Conservation (phyloP, 257 asterid genomes). For the Orobanche coerulescens region DNA sequence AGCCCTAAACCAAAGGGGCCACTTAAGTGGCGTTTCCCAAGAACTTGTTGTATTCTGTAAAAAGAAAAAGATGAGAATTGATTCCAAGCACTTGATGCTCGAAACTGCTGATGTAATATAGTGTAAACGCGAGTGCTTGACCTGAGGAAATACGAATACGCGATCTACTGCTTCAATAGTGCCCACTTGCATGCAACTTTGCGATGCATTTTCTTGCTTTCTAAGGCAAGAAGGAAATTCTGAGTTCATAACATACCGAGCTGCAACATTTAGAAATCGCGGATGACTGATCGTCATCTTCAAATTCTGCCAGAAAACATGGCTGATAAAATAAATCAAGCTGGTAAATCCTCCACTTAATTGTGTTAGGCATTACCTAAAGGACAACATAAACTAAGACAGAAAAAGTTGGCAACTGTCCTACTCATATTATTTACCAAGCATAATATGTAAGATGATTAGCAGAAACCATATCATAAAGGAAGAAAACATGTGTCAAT, state of each 20-base stretch:
- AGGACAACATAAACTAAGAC: conserved; percentile 12
- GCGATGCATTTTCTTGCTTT: conserved; percentile 36
- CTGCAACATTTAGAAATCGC: conserved; percentile 66
- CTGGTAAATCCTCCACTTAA: conserved; percentile 10
- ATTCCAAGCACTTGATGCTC: conserved; percentile 13
- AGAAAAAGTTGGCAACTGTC: background rate
- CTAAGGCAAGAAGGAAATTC: conserved; percentile 73
- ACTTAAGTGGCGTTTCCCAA: conserved; percentile 49
- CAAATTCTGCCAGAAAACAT: conserved; percentile 57
- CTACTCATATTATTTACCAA: background rate
- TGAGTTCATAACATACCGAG: conserved; percentile 40
- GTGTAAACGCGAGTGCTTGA: conserved; percentile 23
- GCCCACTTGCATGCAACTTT: conserved; percentile 28
- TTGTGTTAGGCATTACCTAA: conserved; percentile 6
- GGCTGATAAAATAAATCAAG: conserved; percentile 22
- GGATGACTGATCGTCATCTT: conserved; percentile 85
- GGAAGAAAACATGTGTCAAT: background rate
- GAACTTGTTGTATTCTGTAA: conserved; percentile 46
- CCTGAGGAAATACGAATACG: conserved; percentile 72
- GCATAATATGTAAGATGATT: background rate
- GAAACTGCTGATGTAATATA: conserved; percentile 15
- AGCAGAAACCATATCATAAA: conserved; percentile 5
- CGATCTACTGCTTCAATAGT: conserved; percentile 27
- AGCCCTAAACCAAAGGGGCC: conserved; percentile 98
- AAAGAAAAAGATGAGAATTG: conserved; percentile 19